Conservation (phyloP, 345 rosid genomes). For the Boechera divaricarpa region DNA sequence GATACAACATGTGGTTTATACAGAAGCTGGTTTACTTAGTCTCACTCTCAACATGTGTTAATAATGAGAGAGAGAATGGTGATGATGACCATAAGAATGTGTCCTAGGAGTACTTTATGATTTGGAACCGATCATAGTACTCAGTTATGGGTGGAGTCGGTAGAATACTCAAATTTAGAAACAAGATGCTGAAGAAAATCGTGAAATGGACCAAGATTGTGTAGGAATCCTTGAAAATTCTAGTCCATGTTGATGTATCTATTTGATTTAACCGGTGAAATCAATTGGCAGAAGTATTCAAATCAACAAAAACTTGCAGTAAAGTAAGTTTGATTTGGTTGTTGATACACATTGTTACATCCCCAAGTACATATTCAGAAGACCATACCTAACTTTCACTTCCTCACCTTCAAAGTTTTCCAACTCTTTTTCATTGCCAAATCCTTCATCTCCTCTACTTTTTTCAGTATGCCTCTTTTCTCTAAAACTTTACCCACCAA, state of each 20-base stretch:
- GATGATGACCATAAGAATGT: constrained; percentile 29
- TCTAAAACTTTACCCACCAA: background rate
- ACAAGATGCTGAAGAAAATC: constrained; percentile 54
- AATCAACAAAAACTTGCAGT: background rate
- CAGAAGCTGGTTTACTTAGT: too few relatives aligned
- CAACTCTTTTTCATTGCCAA: constrained; percentile 44
- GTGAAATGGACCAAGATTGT: constrained; percentile 40
- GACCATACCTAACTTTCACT: constrained; percentile 38
- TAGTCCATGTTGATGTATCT: background rate
- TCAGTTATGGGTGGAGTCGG: constrained; percentile 70
- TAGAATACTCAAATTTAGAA: constrained; percentile 60
- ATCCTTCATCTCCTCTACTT: constrained; percentile 32
- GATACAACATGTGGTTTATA: too few relatives aligned
- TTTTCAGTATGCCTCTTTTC: background rate
- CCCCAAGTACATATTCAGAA: constrained; percentile 21
- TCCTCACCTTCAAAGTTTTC: constrained; percentile 45
- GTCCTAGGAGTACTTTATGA: constrained; percentile 13
- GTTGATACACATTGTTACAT: background rate
- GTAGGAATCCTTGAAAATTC: background rate
- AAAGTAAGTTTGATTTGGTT: background rate
- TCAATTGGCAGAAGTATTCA: background rate
- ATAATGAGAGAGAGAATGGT: too few relatives aligned
- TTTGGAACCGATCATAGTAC: background rate
- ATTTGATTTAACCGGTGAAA: background rate
- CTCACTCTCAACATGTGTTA: too few relatives aligned